These are phyloP conservation scores for Podospora fimiseda DNA, from an alignment of 495 filamentous ascomycete species.

Conservation along the genomic window DNA sequence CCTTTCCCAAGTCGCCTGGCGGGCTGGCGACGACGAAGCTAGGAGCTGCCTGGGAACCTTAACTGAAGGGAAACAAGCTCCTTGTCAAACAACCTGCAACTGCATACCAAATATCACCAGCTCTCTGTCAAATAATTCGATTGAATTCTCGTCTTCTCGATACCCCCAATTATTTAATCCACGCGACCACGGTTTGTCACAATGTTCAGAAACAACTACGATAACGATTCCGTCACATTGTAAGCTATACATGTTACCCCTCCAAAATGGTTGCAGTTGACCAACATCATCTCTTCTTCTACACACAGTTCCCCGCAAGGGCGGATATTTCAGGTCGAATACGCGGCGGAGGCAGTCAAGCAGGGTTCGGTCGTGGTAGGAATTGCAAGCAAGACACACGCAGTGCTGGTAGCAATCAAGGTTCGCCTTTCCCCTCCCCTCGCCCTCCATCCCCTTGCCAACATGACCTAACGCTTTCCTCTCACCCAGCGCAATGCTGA, in stretches of 20 bases:
- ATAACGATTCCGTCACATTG: constrained; percentile 99
- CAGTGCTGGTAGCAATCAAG: constrained; percentile 93
- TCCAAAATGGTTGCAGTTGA: neutral
- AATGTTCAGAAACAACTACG: constrained; percentile 99
- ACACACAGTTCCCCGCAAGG: constrained; percentile 85
- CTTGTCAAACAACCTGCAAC: constrained; percentile 3
- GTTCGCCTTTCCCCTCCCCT: constrained; percentile 40
- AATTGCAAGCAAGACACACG: constrained; percentile 94
- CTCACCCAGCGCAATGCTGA: constrained; percentile 80
- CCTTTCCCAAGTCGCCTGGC: constrained; percentile 12
- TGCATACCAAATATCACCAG: neutral
- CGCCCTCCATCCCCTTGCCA: neutral
- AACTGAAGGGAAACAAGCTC: constrained; percentile 6
- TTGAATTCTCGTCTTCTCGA: neutral
- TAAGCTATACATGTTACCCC: too few relatives aligned
- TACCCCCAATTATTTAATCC: neutral
- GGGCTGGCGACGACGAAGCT: constrained; percentile 27
- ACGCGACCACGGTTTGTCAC: constrained; percentile 24
- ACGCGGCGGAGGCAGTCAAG: constrained; percentile 97
- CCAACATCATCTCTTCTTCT: constrained; percentile 10
- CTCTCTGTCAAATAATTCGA: neutral
- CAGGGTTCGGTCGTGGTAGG: constrained; percentile 98
- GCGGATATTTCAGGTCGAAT: constrained; percentile 99
- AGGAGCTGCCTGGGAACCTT: constrained; percentile 28
- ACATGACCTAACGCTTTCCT: constrained; percentile 6